Conservation (phyloP, 371 early-diverging fungal species). For the Mortierella sp. region DNA sequence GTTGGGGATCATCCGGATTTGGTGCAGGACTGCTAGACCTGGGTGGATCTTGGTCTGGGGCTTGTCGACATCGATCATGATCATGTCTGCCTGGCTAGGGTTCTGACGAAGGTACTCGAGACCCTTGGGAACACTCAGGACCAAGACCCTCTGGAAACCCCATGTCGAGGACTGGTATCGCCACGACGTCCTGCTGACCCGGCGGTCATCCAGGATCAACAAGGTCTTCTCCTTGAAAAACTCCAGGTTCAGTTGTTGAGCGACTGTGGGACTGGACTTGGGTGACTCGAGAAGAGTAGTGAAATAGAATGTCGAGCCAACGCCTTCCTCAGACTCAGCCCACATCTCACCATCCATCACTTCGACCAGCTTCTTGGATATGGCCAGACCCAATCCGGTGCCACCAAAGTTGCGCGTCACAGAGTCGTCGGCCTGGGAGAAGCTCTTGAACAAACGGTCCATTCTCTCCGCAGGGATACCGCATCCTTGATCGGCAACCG, state of each 20-base stretch:
- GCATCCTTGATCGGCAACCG: conserved; percentile 69
- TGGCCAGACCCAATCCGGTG: conserved; percentile 71
- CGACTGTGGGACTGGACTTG: conserved; percentile 33
- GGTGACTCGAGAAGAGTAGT: conserved; percentile 39
- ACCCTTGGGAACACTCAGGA: conserved; percentile 42
- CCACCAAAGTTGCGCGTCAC: conserved; percentile 67
- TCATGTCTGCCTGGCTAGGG: conserved; percentile 38
- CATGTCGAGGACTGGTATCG: conserved; percentile 50
- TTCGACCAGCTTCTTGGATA: conserved; percentile 67
- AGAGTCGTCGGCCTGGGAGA: conserved; percentile 74
- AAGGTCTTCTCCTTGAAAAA: conserved; percentile 48
- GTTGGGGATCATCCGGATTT: conserved; percentile 32
- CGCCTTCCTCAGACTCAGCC: conserved; percentile 52
- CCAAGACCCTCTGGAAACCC: conserved; percentile 44
- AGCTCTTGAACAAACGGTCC: conserved; percentile 69
- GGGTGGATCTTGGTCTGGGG: conserved; percentile 48
- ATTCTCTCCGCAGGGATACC: conserved; percentile 71
- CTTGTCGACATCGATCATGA: conserved; percentile 52
- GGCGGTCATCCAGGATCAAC: conserved; percentile 49
- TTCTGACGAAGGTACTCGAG: conserved; percentile 39
- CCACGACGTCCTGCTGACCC: conserved; percentile 51
- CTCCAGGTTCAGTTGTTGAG: conserved; percentile 45
- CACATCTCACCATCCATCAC: conserved; percentile 72
- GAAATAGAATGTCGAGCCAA: conserved; percentile 55
- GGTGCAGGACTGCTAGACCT: conserved; percentile 36